Evolutionary conservation across 164 flowering plant genomes (phyloP), one percentile per base, ranked within the genome.

Genomic region (Magnolia changhungtana): DNA sequence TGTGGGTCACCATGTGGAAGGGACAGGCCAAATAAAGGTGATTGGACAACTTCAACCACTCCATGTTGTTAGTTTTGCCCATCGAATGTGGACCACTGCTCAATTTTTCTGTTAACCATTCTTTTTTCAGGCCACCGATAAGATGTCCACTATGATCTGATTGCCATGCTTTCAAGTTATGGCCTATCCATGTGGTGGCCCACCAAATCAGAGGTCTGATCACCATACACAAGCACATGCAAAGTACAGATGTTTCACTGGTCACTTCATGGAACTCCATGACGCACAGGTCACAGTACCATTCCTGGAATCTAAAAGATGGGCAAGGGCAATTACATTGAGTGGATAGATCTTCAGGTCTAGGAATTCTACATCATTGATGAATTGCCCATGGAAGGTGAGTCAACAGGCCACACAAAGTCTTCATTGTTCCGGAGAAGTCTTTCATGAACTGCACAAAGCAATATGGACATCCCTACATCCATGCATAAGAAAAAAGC

Each of bases 351-450:
- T 83, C 86, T 88, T 91, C 76, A 92, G 83, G 79, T 95, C 98
- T 73, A 93, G 83, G 84, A 95, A 95, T 85, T 95, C 98, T 20
- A 93, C 97, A 82, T 95, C 98, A 76, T 93, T 85, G 80, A 88
- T 77, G 75, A 90, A 87, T 63, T 97, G 95, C 18, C 97, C 97
- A 77, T 77, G 88, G 80, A 90, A 84, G 14, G 84, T 78, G 24
- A 81, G 81, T 95, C 97, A 50, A 95, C 88, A 37, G 92, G 90
- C 95, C 96, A 92, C 18, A 86, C 87, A 84, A 92, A 94, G 78
- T 94, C 98, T 45, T 91, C 97, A 74, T 87, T 81, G 29, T 85
- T 81, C 19, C 95, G 86, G 50, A 94, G 85, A 50, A 89, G 78
- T 81, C 93, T 90, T 82, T 94, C 98, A 63, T 88, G 89, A 85